Conservation (phyloP, 768 basidiomycete species). For the Lyophyllum atratum region DNA sequence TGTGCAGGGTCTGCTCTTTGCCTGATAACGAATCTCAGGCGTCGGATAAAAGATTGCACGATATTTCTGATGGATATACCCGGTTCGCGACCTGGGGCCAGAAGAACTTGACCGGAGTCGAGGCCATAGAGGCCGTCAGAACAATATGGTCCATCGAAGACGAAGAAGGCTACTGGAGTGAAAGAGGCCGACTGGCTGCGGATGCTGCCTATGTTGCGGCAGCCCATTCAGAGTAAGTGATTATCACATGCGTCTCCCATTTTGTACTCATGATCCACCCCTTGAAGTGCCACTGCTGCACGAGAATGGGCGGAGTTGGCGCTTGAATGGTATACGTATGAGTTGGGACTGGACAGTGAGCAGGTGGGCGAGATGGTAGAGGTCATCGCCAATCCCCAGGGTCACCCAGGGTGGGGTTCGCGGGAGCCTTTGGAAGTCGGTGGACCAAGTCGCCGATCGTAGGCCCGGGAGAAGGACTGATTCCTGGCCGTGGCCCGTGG, state of each 20-base stretch:
- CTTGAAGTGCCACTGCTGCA: conserved; percentile 43
- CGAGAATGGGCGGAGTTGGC: conserved; percentile 53
- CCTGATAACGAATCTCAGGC: conserved; percentile 44
- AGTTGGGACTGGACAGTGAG: conserved; percentile 57
- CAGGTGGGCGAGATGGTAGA: conserved; percentile 42
- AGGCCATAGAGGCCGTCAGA: conserved; percentile 49
- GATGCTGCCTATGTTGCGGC: conserved; percentile 63
- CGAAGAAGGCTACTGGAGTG: conserved; percentile 67
- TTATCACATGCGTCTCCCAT: conserved; percentile 3
- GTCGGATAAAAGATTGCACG: conserved; percentile 52
- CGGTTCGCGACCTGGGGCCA: conserved; percentile 53
- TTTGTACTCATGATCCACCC: background rate
- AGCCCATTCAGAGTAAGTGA: conserved; percentile 62
- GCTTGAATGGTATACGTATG: conserved; percentile 54
- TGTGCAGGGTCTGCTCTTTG: conserved; percentile 60
- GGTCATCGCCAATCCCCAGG: conserved; percentile 36
- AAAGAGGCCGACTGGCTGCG: conserved; percentile 61
- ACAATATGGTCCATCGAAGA: conserved; percentile 61
- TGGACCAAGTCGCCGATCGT: conserved; percentile 24
- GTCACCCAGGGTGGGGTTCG: conserved; percentile 52
- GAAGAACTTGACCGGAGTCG: conserved; percentile 41
- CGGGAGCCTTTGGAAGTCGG: conserved; percentile 37
- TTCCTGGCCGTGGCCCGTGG: conserved; percentile 4
- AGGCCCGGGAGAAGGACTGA: background rate
- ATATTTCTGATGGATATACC: conserved; percentile 46